Conservation (phyloP, 441 rosid genomes). For the Erysimum pusillum region DNA sequence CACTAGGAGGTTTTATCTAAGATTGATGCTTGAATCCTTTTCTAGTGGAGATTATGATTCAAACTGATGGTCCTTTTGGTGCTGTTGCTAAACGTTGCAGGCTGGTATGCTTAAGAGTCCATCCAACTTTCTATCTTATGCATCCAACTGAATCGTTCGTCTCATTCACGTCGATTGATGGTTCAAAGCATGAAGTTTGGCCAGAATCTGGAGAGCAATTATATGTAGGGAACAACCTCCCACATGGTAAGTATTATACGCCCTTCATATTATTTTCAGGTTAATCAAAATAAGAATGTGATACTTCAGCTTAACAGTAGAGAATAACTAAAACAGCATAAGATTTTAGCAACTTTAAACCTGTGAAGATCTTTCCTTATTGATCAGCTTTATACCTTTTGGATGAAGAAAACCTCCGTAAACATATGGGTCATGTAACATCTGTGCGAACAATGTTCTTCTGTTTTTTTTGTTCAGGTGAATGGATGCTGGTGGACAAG, state of each 20-base stretch:
- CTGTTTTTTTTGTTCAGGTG: constrained; percentile 54
- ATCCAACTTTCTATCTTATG: constrained; percentile 73
- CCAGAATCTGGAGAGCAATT: constrained; percentile 70
- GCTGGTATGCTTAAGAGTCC: constrained; percentile 88
- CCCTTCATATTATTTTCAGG: constrained; percentile 5
- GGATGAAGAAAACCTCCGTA: too few species aligned
- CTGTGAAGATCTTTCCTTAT: neutral
- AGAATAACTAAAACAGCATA: neutral
- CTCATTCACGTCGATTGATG: constrained; percentile 75
- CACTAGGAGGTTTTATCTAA: neutral
- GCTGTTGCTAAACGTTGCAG: constrained; percentile 29
- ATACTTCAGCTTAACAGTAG: neutral
- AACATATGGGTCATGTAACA: neutral
- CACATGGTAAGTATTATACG: constrained; percentile 58
- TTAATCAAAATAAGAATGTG: neutral
- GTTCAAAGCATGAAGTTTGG: constrained; percentile 84
- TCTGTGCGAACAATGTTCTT: neutral
- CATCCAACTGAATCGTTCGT: constrained; percentile 79
- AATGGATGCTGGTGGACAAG: constrained; percentile 88
- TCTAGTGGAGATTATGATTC: neutral
- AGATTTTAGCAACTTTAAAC: neutral
- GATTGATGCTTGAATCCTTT: neutral
- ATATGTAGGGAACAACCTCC: constrained; percentile 70
- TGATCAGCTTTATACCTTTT: neutral
- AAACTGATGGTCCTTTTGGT: constrained; percentile 5